Percentiles rank a stretch among this genome's conserved stretches.
Evolutionary conservation across 1,284 basidiomycete genomes (phyloP).

Genomic region (Ganoderma lucidum): DNA sequence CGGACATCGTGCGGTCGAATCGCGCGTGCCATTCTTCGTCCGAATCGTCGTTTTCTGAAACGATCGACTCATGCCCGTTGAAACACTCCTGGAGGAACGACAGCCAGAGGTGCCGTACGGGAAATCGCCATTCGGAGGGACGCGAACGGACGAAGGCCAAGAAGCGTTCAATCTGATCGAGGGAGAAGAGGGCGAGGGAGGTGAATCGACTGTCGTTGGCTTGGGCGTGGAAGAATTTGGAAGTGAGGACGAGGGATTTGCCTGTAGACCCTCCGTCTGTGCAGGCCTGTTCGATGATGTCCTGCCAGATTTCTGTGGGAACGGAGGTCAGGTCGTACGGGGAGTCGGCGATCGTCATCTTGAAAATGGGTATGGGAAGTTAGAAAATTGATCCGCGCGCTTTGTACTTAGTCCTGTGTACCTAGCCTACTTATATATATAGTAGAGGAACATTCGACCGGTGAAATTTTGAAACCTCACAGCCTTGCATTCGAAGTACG

Average conservation of each 20-base stretch:
- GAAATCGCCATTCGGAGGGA: conserved; percentile 1
- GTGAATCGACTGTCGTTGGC: conserved; percentile 11
- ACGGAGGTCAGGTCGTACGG: conserved; percentile 5
- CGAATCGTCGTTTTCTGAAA: background rate
- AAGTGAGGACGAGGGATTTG: conserved; percentile 20
- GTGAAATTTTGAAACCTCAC: background rate
- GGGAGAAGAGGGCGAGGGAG: conserved; percentile 13
- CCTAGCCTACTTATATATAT: background rate
- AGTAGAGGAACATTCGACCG: background rate
- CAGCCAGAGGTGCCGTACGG: conserved; percentile 8
- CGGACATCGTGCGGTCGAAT: background rate
- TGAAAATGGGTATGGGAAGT: background rate
- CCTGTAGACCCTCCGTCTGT: conserved; percentile 23
- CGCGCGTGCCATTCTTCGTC: background rate
- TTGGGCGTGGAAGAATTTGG: conserved; percentile 16
- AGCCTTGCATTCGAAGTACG: background rate
- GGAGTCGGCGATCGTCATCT: background rate
- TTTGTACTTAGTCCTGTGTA: too few relatives aligned
- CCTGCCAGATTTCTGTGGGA: conserved; percentile 21
- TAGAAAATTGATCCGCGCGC: background rate
- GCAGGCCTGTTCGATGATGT: conserved; percentile 14
- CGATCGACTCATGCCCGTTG: background rate
- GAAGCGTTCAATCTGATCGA: conserved; percentile 7
- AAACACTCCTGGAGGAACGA: conserved; percentile 6
- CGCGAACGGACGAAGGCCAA: background rate